Evolutionary conservation across 441 rosid species (phyloP).

Genomic region (Isatis lusitanica): DNA sequence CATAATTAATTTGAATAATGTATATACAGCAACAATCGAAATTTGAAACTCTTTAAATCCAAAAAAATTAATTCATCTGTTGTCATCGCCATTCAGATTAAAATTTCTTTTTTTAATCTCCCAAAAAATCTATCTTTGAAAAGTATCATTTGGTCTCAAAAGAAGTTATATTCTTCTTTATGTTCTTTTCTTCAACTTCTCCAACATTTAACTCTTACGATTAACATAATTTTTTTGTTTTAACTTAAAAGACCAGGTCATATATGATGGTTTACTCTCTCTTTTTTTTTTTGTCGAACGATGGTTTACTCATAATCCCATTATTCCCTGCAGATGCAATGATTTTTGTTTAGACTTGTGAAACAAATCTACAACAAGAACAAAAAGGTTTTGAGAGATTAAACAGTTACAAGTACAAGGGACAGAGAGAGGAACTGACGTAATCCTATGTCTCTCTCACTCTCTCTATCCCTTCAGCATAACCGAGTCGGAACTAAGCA

Average conservation of each 20-base stretch:
- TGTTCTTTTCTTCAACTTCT: neutral
- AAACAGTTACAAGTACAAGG: slow-evolving; percentile 2
- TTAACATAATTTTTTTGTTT: too few relatives aligned
- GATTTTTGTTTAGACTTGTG: neutral
- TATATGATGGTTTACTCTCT: neutral
- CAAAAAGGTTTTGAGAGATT: neutral
- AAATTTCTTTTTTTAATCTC: too few relatives aligned
- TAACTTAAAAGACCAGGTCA: neutral
- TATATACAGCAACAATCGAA: too few relatives aligned
- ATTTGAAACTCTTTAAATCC: too few relatives aligned
- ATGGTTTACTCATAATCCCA: neutral
- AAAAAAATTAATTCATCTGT: too few relatives aligned
- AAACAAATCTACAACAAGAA: neutral
- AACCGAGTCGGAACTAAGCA: too few relatives aligned
- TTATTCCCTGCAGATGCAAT: neutral
- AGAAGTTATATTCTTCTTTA: neutral
- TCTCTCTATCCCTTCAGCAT: neutral
- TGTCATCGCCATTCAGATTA: too few relatives aligned
- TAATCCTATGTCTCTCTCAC: neutral
- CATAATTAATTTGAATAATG: too few relatives aligned
- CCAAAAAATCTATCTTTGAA: too few relatives aligned
- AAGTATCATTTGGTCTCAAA: neutral
- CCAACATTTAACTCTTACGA: neutral
- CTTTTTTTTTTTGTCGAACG: too few relatives aligned
- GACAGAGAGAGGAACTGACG: slow-evolving; percentile 17